Evolutionary conservation across 306 rosid species (phyloP).

Genomic region (Inga laurina): DNA sequence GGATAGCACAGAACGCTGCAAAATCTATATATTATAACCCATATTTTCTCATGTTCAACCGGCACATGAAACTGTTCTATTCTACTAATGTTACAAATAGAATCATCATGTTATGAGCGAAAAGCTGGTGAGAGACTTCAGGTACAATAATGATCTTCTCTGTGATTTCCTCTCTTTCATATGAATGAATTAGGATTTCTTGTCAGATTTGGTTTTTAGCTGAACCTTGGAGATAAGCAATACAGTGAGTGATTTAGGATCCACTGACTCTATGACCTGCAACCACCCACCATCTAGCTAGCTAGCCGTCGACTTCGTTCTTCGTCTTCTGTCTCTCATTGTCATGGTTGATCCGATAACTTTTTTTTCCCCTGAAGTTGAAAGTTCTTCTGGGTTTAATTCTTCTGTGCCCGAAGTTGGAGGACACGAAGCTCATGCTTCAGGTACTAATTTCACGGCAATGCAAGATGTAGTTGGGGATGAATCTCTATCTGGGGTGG

Average conservation of each 20-base stretch:
- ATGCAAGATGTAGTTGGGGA: conserved; percentile 22
- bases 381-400: conserved; percentile 36
- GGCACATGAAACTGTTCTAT: not conserved
- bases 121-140: not conserved
- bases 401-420: conserved; percentile 34
- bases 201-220: conserved; percentile 16
- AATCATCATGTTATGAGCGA: not conserved
- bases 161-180: not conserved
- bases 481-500: conserved; percentile 21
- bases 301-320: no score
- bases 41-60: not conserved
- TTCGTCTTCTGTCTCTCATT: conserved; percentile 7
- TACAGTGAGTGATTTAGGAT: no score
- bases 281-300: no score
- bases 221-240: conserved; percentile 33
- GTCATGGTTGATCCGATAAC: conserved; percentile 39
- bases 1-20: not conserved
- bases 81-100: not conserved
- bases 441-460: conserved; percentile 37
- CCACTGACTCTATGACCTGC: no score
- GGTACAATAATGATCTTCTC: not conserved
- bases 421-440: conserved; percentile 27
- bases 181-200: not conserved
- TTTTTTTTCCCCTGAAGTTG: conserved; percentile 28
- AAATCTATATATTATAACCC: not conserved